Conservation (phyloP, 441 rosid genomes). For the Bruguiera hainesii region DNA sequence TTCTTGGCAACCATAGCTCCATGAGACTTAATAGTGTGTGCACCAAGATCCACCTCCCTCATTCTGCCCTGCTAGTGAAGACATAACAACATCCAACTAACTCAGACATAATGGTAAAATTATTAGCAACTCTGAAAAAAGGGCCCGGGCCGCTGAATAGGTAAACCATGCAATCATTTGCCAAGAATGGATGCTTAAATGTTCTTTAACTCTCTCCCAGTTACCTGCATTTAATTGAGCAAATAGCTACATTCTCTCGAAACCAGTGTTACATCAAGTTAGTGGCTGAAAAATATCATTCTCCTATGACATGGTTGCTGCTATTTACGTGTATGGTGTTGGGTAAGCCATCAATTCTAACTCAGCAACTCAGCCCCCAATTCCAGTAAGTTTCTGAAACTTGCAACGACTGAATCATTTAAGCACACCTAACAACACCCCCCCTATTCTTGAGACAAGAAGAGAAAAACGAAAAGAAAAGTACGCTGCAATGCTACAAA, state of each 20-base stretch:
- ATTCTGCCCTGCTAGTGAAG: slow-evolving; percentile 35
- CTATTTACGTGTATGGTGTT: background rate
- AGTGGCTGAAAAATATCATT: background rate
- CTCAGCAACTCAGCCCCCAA: no score
- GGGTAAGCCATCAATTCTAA: background rate
- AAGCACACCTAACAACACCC: background rate
- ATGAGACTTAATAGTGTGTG: slow-evolving; percentile 62
- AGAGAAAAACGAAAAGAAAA: background rate
- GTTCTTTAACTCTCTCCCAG: no score
- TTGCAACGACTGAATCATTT: background rate
- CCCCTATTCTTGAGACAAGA: background rate
- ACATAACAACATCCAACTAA: background rate
- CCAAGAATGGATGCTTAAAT: no score
- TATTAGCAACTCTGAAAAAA: no score
- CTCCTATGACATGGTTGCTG: background rate
- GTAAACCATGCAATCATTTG: no score
- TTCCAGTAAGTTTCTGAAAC: background rate
- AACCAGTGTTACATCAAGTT: no score
- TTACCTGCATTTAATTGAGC: no score
- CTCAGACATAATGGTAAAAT: background rate
- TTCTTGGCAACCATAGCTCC: slow-evolving; percentile 54
- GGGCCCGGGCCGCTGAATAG: no score
- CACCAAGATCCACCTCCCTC: slow-evolving; percentile 56
- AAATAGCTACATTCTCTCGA: no score
- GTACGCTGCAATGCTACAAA: background rate